Base-by-base conservation (phyloP, 176 grass and related monocot genomes). In the Triticum turgidum region DNA sequence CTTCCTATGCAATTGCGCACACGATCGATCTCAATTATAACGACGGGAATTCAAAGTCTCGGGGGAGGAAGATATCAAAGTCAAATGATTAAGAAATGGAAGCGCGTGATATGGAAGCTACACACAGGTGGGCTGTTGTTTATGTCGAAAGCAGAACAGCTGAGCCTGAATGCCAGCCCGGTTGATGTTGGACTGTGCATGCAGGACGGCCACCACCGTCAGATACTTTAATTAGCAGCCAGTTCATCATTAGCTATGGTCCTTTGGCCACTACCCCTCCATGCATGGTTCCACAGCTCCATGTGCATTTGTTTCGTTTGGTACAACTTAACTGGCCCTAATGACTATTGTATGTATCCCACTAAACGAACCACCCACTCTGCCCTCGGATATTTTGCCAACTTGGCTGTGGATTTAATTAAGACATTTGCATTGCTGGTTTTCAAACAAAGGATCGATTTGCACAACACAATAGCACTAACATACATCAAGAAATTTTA, bases 221-320 rank as follows among this genome's bases (percentile, higher is more conserved):
- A 58, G 67, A 81, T 37, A 69, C 70, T 83, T 83, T 82, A 73
- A n/a, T 45, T 81, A 85, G 61, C 78, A 51, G 20, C 33, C 69
- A 58, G 67, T 41, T 84, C 87, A 84, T 80, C 42, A 37, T 89
- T 89, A 82, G 61, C 77, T 85, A 80, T 8, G 27, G 18, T 47
- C 44, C 11, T 61, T 69, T 80, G 76, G 70, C 61, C 76, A 84
- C 27, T 61, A 10, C 67, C 32, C 5, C 45, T 54, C 72, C 45
- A 69, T 54, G 73, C 45, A 69, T 54, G 73, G 24, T 10, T 20
- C 17, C 39, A 8, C 33, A 78, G 15, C 75, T 87, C 81, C 76
- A 87, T 91, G 85, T 79, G 75, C 81, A 76, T 65, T 65, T 41
- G 18, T 66, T 71, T 24, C 52, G 18, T 73, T 64, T 24, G 64